phyloP scores from a whole-genome alignment of 768 basidiomycete species.

The Psilocybe tampanensis region DNA sequence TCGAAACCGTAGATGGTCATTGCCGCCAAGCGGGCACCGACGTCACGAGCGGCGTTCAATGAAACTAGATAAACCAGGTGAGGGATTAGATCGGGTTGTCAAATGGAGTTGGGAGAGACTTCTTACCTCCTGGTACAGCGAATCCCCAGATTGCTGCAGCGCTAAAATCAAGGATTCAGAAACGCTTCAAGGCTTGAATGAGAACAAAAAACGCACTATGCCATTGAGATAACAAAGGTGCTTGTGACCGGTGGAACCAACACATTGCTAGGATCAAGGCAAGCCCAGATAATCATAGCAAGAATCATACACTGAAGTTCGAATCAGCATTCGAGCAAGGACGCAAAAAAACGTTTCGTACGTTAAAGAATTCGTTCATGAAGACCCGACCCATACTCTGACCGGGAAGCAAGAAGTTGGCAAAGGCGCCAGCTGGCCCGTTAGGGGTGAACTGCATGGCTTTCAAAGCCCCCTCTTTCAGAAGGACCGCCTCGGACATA shows the following conservation, averaged over 20 bases:
- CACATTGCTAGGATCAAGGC: conserved; percentile 60
- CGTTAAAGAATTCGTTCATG: conserved; percentile 59
- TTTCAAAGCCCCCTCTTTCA: conserved; percentile 26
- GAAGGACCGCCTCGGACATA: conserved; percentile 32
- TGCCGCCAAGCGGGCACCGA: conserved; percentile 64
- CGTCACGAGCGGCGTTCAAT: conserved; percentile 68
- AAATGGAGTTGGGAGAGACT: neutral
- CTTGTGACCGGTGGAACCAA: conserved; percentile 53
- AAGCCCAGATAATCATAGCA: conserved; percentile 52
- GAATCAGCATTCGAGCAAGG: neutral
- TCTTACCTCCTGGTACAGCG: conserved; percentile 48
- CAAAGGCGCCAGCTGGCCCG: conserved; percentile 57
- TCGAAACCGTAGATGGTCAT: conserved; percentile 60
- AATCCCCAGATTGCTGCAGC: conserved; percentile 64
- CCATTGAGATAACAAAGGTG: conserved; percentile 55
- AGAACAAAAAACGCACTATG: conserved; percentile 50
- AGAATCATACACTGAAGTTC: conserved; percentile 40
- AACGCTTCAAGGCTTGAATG: conserved; percentile 1
- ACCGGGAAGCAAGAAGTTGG: conserved; percentile 47
- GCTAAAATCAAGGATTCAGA: conserved; percentile 32
- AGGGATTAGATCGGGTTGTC: neutral
- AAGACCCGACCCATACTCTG: conserved; percentile 47
- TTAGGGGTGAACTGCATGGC: conserved; percentile 36
- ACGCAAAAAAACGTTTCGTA: conserved; percentile 26
- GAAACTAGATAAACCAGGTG: conserved; percentile 40